Percentiles rank a stretch among this genome's conserved stretches.
phyloP scores from a whole-genome alignment of 441 rosid genomes.

The Breynia disticha region DNA sequence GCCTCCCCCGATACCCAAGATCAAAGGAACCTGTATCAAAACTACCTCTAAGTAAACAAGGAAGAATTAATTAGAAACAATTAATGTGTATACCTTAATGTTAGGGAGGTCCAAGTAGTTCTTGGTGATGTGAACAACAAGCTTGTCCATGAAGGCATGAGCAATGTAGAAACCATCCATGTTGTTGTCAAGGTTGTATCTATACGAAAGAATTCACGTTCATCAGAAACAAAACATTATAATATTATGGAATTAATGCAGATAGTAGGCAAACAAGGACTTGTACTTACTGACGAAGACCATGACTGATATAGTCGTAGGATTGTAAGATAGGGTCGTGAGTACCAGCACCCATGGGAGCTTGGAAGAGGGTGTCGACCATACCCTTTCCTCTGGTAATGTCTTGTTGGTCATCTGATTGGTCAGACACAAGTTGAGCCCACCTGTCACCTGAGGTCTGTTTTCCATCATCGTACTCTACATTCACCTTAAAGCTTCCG shows the following conservation, averaged over 20 bases:
- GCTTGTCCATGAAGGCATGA: conserved; percentile 32
- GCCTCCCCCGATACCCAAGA: conserved; percentile 99
- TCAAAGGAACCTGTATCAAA: conserved; percentile 62
- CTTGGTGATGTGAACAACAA: conserved; percentile 73
- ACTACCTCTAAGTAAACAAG: neutral
- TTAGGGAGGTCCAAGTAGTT: conserved; percentile 84
- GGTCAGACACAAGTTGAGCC: conserved; percentile 32
- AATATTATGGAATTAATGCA: too few relatives aligned
- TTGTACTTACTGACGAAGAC: conserved; percentile 35
- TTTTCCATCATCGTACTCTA: conserved; percentile 29
- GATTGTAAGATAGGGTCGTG: conserved; percentile 38
- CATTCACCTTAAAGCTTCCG: conserved; percentile 19
- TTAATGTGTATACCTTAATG: conserved; percentile 56
- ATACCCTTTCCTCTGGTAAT: conserved; percentile 42
- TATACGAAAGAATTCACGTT: neutral
- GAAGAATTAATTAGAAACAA: neutral
- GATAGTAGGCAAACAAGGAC: too few relatives aligned
- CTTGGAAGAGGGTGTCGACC: conserved; percentile 45
- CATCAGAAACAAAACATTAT: neutral
- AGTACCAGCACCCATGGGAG: conserved; percentile 35
- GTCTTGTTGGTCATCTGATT: conserved; percentile 43
- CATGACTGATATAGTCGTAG: conserved; percentile 34
- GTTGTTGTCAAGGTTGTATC: conserved; percentile 22
- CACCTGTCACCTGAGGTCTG: conserved; percentile 33
- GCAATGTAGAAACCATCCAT: conserved; percentile 30